Conservation (phyloP, 192 early-diverging fungal genomes). For the Backusella mclennaniae region DNA sequence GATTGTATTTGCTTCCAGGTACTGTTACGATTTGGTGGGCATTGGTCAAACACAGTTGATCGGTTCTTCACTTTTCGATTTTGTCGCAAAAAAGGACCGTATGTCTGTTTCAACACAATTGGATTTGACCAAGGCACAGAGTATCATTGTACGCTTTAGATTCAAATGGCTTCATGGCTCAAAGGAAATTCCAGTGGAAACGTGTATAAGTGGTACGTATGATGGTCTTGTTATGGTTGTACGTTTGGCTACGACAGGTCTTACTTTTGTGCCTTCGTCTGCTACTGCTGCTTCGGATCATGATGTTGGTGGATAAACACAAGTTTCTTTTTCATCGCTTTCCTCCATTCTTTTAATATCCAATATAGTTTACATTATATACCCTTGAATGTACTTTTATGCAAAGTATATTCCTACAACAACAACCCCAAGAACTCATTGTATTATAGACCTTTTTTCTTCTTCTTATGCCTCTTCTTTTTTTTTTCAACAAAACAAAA, state of each 20-base stretch:
- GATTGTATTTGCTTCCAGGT: neutral
- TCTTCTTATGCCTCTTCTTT: neutral
- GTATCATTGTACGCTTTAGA: neutral
- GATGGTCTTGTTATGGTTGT: slow-evolving; percentile 27
- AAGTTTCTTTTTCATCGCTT: neutral
- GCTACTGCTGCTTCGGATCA: neutral
- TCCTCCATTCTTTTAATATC: neutral
- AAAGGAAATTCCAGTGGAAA: slow-evolving; percentile 15
- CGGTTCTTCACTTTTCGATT: slow-evolving; percentile 8
- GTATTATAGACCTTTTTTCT: neutral
- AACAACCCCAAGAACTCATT: neutral
- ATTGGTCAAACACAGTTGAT: neutral
- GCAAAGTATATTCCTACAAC: neutral
- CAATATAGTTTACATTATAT: neutral
- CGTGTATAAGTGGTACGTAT: slow-evolving; percentile 5
- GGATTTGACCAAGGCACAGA: neutral
- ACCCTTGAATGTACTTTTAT: neutral
- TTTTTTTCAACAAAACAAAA: neutral
- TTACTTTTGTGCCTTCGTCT: neutral
- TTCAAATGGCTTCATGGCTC: slow-evolving; percentile 11
- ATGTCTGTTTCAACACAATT: slow-evolving; percentile 8
- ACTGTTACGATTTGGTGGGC: neutral
- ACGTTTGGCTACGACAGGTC: neutral
- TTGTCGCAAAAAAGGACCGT: slow-evolving; percentile 3
- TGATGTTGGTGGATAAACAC: neutral